These are phyloP conservation scores for Lepidium africanum DNA, from an alignment of 345 rosid genomes.

Conservation along the genomic window DNA sequence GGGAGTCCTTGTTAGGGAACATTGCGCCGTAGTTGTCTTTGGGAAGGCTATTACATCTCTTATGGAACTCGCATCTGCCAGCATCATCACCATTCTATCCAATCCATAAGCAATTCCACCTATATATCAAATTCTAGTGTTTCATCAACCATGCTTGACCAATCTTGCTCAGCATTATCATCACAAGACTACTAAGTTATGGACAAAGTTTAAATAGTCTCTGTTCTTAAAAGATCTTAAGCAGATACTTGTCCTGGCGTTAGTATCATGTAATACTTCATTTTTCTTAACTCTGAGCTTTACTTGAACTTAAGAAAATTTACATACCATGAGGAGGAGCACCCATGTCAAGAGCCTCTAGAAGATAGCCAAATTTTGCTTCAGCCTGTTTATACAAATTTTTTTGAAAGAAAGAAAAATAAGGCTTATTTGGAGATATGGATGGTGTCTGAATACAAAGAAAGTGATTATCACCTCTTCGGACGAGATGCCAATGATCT, in stretches of 20 bases:
- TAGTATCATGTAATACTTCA: background rate
- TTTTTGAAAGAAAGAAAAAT: background rate
- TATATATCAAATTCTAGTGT: conserved; percentile 24
- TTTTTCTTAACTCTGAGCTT: background rate
- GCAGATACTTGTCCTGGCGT: background rate
- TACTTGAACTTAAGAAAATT: background rate
- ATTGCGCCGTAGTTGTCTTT: conserved; percentile 90
- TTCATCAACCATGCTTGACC: background rate
- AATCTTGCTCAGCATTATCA: conserved; percentile 8
- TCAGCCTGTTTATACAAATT: conserved; percentile 54
- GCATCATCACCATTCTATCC: conserved; percentile 88
- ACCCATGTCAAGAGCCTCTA: conserved; percentile 97
- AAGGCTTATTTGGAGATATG: background rate
- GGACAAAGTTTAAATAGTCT: background rate
- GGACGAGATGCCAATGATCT: conserved; percentile 68
- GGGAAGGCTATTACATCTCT: conserved; percentile 97
- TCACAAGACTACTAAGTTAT: background rate
- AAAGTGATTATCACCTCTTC: conserved; percentile 50
- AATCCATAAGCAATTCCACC: conserved; percentile 94
- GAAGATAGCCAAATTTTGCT: conserved; percentile 87
- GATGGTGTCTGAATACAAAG: background rate
- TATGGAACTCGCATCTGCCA: conserved; percentile 70
- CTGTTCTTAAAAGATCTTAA: background rate
- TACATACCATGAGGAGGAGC: conserved; percentile 95
- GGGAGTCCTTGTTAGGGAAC: conserved; percentile 85